Base-by-base conservation (phyloP, 106 monocot genomes). In the Allium fistulosum region DNA sequence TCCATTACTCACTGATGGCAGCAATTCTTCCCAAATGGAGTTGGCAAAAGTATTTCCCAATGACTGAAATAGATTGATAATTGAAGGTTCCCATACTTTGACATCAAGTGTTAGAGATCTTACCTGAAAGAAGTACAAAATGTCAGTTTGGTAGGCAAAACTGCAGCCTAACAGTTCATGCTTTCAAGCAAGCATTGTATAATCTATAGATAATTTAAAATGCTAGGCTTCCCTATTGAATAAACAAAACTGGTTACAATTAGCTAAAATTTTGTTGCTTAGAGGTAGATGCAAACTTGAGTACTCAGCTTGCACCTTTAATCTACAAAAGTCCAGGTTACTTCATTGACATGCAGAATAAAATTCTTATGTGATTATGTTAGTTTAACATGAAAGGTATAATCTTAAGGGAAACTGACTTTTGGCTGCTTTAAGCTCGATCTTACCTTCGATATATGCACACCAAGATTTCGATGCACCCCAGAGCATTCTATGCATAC, bases 101-200 rank as follows among this genome's bases (percentile, higher is more conserved):
- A 97, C 97, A 87, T 97, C 97, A 69, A 97, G 86, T 62, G 92
- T 97, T 46, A 97, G 75, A 55, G 92, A 92, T 50, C 97, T 82
- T 70, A 97, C 97, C 97, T 97, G 78, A 10, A 48, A 49, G 45
- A 37, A 57, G 22, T 26, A 67, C 53, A 14, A 67, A 46, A 15
- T 53, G 10, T 9, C 53, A 65, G 47, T 9, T 18, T 7, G 22
- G 51, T 48, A 50, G 37, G 37, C 37, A 37, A 37, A 37, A 37
- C 37, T 5, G 8, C 59, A 59, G 26, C 59, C 17, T 26, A 18
- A 14, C 26, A 8, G 10, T 59, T 59, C 16, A 59, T 18, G 26
- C 16, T 59, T 59, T 57, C 90, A 91, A 69, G 90, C 90, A 61
- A 95, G 72, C 59, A 91, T 37, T 37, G 87, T 69, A 92, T 81